Conservation (phyloP, 768 basidiomycete genomes). For the Psilocybe sp. region DNA sequence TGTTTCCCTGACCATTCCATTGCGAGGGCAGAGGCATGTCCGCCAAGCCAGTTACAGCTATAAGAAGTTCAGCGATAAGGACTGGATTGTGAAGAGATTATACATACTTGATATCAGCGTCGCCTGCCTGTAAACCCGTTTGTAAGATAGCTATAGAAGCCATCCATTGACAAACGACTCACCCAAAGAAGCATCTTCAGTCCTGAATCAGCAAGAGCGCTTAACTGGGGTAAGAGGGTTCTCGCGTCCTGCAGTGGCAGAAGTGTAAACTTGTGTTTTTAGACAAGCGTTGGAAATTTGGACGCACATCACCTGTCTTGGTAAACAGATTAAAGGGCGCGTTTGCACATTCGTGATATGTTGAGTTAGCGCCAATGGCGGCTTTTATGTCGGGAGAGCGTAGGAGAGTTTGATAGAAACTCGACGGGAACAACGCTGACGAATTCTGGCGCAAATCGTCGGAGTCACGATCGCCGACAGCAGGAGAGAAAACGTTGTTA, state of each 20-base stretch:
- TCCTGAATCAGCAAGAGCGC: slow-evolving; percentile 40
- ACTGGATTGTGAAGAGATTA: not conserved
- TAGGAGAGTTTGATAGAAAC: slow-evolving; percentile 52
- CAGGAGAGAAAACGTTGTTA: slow-evolving; percentile 46
- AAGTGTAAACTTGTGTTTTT: not conserved
- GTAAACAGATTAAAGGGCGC: slow-evolving; percentile 39
- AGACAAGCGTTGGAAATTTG: not conserved
- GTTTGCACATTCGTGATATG: slow-evolving; percentile 48
- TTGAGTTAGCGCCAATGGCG: slow-evolving; percentile 50
- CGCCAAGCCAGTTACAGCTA: slow-evolving; percentile 49
- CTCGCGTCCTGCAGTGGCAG: slow-evolving; percentile 43
- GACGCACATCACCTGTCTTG: slow-evolving; percentile 56
- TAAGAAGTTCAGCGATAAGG: not conserved
- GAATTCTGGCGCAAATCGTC: slow-evolving; percentile 60
- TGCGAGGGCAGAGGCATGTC: slow-evolving; percentile 36
- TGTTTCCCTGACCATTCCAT: slow-evolving; percentile 47
- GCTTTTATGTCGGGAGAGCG: slow-evolving; percentile 28
- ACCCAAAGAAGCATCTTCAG: slow-evolving; percentile 50
- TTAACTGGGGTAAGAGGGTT: slow-evolving; percentile 48
- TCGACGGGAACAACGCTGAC: slow-evolving; percentile 51
- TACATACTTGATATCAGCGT: slow-evolving; percentile 45
- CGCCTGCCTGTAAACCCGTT: slow-evolving; percentile 33
- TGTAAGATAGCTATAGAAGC: slow-evolving; percentile 17
- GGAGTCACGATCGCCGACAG: slow-evolving; percentile 49
- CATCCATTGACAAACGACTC: not conserved